Conservation (phyloP, 169 alveolate genomes). For the Amoebophrya sp. region DNA sequence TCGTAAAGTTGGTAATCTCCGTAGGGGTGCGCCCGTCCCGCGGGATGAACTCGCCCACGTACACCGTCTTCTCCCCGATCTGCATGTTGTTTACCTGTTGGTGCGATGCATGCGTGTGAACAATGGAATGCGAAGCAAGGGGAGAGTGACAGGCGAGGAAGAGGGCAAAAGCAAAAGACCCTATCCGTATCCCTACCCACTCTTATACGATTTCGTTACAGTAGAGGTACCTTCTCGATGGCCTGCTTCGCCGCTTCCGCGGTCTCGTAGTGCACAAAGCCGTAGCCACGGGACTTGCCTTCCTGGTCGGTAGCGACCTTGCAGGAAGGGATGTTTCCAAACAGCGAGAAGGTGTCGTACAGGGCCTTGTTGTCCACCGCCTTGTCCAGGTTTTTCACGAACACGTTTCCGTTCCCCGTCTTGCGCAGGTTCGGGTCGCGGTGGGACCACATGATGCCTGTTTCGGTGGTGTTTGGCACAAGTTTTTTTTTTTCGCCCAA, state of each 20-base stretch:
- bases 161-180: too few relatives aligned
- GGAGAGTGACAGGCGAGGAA: too few relatives aligned
- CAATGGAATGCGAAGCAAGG: too few relatives aligned
- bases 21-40: constrained; percentile 48
- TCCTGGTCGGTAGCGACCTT: constrained; percentile 75
- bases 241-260: constrained; percentile 84
- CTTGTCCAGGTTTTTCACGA: constrained; percentile 82
- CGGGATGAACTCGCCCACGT: constrained; percentile 73
- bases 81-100: constrained; percentile 56
- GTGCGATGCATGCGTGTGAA: too few relatives aligned
- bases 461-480: too few relatives aligned
- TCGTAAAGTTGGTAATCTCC: constrained; percentile 29
- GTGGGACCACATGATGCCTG: constrained; percentile 40
- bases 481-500: too few relatives aligned
- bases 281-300: constrained; percentile 74
- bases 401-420: constrained; percentile 81
- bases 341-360: constrained; percentile 77
- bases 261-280: constrained; percentile 85
- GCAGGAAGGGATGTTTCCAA: constrained; percentile 82
- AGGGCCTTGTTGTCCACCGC: constrained; percentile 82
- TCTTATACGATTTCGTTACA: too few relatives aligned
- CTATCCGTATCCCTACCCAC: too few relatives aligned
- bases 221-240: constrained; percentile 50
- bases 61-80: constrained; percentile 71
- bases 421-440: constrained; percentile 76